Conservation (phyloP, 2,329 filamentous ascomycete species). For the Pestalotiopsis sp. region DNA sequence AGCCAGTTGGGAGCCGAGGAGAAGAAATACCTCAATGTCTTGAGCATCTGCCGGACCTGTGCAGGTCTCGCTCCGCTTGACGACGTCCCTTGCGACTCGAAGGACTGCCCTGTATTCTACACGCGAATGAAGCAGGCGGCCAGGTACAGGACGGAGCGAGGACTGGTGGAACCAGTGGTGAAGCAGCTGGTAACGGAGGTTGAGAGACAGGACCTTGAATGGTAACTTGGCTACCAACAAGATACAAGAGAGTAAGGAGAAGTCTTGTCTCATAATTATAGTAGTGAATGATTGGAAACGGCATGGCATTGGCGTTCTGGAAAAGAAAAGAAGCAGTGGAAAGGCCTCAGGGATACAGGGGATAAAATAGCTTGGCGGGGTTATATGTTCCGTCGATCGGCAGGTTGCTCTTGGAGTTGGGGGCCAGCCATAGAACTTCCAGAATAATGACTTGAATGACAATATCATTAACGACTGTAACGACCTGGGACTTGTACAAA, state of each 20-base stretch:
- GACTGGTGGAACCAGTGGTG: slow-evolving; percentile 34
- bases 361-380: slow-evolving; percentile 4
- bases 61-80: slow-evolving; percentile 72
- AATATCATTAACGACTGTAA: neutral
- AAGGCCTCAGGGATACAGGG: slow-evolving; percentile 12
- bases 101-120: slow-evolving; percentile 93
- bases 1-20: slow-evolving; percentile 63
- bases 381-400: neutral
- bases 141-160: slow-evolving; percentile 41
- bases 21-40: slow-evolving; percentile 61
- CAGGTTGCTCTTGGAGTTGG: neutral
- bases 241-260: too few relatives aligned
- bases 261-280: too few relatives aligned
- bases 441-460: neutral
- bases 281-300: neutral
- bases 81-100: slow-evolving; percentile 81
- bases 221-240: slow-evolving; percentile 22
- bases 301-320: neutral
- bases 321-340: slow-evolving; percentile 14
- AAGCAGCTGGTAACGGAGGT: slow-evolving; percentile 30
- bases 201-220: slow-evolving; percentile 30
- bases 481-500: neutral
- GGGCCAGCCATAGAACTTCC: neutral
- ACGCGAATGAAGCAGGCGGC: slow-evolving; percentile 65
- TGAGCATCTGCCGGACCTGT: slow-evolving; percentile 77